phyloP scores from a whole-genome alignment of 768 basidiomycete genomes.

The Obba rivulosa region DNA sequence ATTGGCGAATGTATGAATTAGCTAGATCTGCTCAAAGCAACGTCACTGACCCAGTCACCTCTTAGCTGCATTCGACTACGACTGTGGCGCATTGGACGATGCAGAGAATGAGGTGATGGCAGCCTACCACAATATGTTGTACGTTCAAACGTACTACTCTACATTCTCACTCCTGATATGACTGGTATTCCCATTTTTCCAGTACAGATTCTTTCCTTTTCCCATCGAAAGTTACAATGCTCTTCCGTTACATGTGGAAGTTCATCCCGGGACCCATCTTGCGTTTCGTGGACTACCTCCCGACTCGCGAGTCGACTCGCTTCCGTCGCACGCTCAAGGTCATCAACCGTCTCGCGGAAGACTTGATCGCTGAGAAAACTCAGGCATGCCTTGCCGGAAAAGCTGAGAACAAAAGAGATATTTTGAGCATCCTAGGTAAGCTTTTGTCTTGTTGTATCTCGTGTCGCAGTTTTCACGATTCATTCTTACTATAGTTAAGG shows the following conservation, averaged over 20 bases:
- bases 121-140: conserved; percentile 22
- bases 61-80: conserved; percentile 20
- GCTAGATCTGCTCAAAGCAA: neutral
- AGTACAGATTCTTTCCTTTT: conserved; percentile 21
- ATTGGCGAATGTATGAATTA: conserved; percentile 17
- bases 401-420: conserved; percentile 26
- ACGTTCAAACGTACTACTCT: neutral
- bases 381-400: conserved; percentile 9
- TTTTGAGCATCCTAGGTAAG: conserved; percentile 29
- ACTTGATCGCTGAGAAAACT: conserved; percentile 20
- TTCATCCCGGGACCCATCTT: conserved; percentile 23
- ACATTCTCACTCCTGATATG: too few species aligned
- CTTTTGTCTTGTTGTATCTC: neutral
- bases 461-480: neutral
- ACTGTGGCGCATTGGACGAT: conserved; percentile 20
- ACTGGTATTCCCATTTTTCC: neutral
- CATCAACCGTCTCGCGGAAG: conserved; percentile 19
- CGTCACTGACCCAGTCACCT: too few species aligned
- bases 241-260: conserved; percentile 24
- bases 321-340: conserved; percentile 21
- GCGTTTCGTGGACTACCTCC: conserved; percentile 22
- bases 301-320: conserved; percentile 23
- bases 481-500: conserved; percentile 16
- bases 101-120: conserved; percentile 12
- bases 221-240: conserved; percentile 16